Percentiles rank a stretch among this genome's conserved stretches.
Conservation (phyloP, 345 rosid species). For the Melaleuca quinquenervia region DNA sequence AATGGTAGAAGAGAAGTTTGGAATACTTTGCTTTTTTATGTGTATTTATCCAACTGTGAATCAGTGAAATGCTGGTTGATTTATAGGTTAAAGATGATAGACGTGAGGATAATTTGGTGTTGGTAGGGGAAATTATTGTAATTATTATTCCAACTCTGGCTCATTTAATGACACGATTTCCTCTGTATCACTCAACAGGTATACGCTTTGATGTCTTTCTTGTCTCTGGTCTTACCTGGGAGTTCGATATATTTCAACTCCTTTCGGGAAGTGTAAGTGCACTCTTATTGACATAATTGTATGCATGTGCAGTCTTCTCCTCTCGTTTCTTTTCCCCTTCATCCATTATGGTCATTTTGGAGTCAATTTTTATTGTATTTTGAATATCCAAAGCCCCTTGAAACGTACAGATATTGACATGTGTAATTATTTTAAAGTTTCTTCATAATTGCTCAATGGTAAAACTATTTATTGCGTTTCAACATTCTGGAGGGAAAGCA, state of each 20-base stretch:
- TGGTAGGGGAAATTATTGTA: neutral
- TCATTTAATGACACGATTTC: neutral
- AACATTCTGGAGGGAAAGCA: neutral
- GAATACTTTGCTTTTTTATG: neutral
- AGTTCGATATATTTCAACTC: constrained; percentile 90
- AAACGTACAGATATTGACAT: neutral
- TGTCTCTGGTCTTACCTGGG: constrained; percentile 64
- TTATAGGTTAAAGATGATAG: neutral
- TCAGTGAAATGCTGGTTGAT: neutral
- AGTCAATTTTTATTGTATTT: neutral
- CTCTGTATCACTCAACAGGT: constrained; percentile 31
- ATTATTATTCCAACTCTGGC: neutral
- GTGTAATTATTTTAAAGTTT: neutral
- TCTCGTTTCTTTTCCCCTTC: neutral
- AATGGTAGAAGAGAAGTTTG: neutral
- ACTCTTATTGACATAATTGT: neutral
- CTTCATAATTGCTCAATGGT: neutral
- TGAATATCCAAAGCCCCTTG: neutral
- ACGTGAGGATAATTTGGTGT: neutral
- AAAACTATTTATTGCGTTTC: neutral
- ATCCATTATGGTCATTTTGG: neutral
- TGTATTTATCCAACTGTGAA: neutral
- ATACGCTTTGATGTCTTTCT: constrained; percentile 84
- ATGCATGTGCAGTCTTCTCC: neutral
- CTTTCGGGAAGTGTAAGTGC: constrained; percentile 89